These are phyloP conservation scores for Lagenidium sp. DNA, from an alignment of 352 stramenopile genomes.

Conservation along the genomic window DNA sequence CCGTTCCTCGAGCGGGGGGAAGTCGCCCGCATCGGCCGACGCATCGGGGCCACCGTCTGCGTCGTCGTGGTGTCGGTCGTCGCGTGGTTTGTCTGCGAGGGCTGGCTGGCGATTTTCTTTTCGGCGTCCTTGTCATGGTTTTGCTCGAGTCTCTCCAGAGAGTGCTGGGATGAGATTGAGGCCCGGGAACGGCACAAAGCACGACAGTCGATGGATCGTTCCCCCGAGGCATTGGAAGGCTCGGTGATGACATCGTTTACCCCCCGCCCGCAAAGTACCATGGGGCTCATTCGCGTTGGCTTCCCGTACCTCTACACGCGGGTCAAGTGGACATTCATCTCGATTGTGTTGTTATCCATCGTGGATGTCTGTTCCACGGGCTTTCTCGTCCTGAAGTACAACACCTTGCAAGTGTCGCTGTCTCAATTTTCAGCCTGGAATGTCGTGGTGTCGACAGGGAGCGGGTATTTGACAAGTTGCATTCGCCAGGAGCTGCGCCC, in stretches of 20 bases:
- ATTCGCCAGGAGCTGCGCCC: constrained; percentile 52
- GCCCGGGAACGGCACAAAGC: constrained; percentile 8
- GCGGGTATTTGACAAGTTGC: constrained; percentile 62
- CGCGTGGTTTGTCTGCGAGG: constrained; percentile 31
- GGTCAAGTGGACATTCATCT: constrained; percentile 71
- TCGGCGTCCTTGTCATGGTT: constrained; percentile 55
- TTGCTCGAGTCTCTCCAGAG: constrained; percentile 48
- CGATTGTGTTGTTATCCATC: constrained; percentile 54
- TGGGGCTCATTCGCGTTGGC: constrained; percentile 17
- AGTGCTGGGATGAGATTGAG: constrained; percentile 74
- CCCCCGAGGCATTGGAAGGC: not conserved
- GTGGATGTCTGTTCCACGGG: constrained; percentile 63
- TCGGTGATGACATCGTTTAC: too few species aligned
- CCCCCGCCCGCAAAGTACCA: constrained; percentile 11
- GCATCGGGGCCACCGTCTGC: constrained; percentile 25
- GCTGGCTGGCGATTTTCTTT: constrained; percentile 34
- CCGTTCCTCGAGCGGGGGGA: constrained; percentile 32
- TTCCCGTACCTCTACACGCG: constrained; percentile 61
- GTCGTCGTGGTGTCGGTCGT: constrained; percentile 34
- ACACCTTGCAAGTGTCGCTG: constrained; percentile 31
- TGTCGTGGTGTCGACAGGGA: constrained; percentile 46
- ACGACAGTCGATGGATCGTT: not conserved
- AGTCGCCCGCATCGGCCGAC: constrained; percentile 17
- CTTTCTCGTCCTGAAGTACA: constrained; percentile 33
- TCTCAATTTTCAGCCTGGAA: constrained; percentile 74